A percentile compares a stretch with the other conserved stretches of the same genome.
Conservation (phyloP, 1,284 basidiomycete species). For the Boletus austroedulis region DNA sequence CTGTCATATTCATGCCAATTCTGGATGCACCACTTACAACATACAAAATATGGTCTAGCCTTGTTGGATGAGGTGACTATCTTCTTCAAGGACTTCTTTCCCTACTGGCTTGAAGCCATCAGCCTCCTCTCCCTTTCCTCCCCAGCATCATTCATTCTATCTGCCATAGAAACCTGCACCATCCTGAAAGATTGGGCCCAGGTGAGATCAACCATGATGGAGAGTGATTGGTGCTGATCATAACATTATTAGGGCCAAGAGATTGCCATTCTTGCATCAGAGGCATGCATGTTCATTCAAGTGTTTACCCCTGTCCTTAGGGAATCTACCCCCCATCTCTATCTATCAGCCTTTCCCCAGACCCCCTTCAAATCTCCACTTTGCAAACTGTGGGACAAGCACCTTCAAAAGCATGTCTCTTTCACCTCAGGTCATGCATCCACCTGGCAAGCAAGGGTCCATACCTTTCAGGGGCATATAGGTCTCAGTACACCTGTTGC, state of each 20-base stretch:
- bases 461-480: neutral
- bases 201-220: neutral
- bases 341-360: conserved; percentile 1
- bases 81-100: conserved; percentile 7
- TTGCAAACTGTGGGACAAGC: neutral
- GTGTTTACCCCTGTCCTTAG: conserved; percentile 1
- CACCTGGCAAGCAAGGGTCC: neutral
- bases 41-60: neutral
- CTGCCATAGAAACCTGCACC: conserved; percentile 3
- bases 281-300: conserved; percentile 1
- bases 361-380: neutral
- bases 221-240: neutral
- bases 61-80: conserved; percentile 1
- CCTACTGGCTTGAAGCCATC: too few relatives aligned
- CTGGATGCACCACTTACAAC: conserved; percentile 8
- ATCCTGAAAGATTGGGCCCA: conserved; percentile 6
- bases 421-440: neutral
- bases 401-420: neutral
- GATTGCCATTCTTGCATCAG: conserved; percentile 1
- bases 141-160: neutral
- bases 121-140: conserved; percentile 4
- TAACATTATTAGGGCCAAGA: neutral
- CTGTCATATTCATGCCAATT: conserved; percentile 8
- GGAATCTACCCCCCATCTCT: too few relatives aligned
- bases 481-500: neutral